phyloP scores from a whole-genome alignment of 768 basidiomycete genomes.

The Daedalea quercina region DNA sequence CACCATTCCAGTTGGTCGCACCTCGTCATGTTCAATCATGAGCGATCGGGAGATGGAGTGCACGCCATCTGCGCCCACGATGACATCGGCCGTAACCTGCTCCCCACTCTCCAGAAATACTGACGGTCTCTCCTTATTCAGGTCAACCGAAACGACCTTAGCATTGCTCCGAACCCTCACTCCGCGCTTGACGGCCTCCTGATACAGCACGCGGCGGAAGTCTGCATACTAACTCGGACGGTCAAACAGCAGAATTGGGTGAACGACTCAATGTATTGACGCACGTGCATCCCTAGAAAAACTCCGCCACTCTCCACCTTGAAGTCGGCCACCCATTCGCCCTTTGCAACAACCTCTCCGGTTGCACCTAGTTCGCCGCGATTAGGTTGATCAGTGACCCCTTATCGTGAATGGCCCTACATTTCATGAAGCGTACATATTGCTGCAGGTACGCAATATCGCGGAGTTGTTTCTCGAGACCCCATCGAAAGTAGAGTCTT shows the following conservation, averaged over 20 bases:
- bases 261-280: conserved; percentile 13
- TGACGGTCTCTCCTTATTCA: conserved; percentile 11
- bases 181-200: conserved; percentile 14
- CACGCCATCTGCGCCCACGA: conserved; percentile 23
- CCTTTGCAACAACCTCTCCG: conserved; percentile 37
- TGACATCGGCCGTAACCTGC: conserved; percentile 20
- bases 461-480: conserved; percentile 36
- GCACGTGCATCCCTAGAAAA: conserved; percentile 41
- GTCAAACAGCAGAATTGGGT: conserved; percentile 35
- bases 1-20: conserved; percentile 5
- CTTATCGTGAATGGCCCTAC: background rate
- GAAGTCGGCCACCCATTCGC: conserved; percentile 41
- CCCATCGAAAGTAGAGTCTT: conserved; percentile 50
- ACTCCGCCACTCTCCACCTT: conserved; percentile 41
- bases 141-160: conserved; percentile 8
- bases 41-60: conserved; percentile 5
- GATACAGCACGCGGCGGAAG: conserved; percentile 21
- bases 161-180: conserved; percentile 14
- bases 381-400: conserved; percentile 27
- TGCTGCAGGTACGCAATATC: conserved; percentile 22
- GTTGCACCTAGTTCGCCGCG: conserved; percentile 29
- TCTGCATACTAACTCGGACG: conserved; percentile 23
- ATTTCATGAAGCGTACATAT: conserved; percentile 18
- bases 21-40: conserved; percentile 7
- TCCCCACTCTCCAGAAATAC: conserved; percentile 21